Conservation (phyloP, 176 grass and related monocot genomes). For the Carex littledalei region DNA sequence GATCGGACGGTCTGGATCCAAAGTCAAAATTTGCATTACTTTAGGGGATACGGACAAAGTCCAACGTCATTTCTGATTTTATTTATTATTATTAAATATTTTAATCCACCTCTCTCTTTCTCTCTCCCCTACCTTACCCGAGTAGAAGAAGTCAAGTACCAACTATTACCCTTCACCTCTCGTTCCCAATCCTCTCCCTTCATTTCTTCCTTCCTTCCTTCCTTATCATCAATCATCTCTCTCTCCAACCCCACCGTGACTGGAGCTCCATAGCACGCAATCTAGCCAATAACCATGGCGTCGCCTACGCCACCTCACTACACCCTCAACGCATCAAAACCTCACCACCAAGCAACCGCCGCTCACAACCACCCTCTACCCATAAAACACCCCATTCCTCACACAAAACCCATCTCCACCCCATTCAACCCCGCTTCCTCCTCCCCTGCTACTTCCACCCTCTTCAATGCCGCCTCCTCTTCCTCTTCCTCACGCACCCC, state of each 20-base stretch:
- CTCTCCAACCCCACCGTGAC: neutral
- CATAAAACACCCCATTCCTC: neutral
- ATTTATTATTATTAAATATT: too few relatives aligned
- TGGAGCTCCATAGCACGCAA: neutral
- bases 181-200: neutral
- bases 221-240: neutral
- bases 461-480: neutral
- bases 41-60: too few relatives aligned
- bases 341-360: slow-evolving; percentile 12
- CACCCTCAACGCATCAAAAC: slow-evolving; percentile 28
- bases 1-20: too few relatives aligned
- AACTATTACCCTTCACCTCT: neutral
- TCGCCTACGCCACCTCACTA: slow-evolving; percentile 54
- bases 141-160: neutral
- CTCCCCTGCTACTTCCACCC: neutral
- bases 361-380: slow-evolving; percentile 19
- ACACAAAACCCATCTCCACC: slow-evolving; percentile 12
- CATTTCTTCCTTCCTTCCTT: neutral
- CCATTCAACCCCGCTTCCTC: neutral
- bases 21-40: too few relatives aligned
- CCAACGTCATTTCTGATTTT: too few relatives aligned
- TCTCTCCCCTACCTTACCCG: too few relatives aligned
- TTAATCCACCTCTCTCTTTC: too few relatives aligned
- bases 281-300: slow-evolving; percentile 33
- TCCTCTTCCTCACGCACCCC: slow-evolving; percentile 24